phyloP scores from a whole-genome alignment of 164 flowering plant genomes.

The Aristolochia californica region DNA sequence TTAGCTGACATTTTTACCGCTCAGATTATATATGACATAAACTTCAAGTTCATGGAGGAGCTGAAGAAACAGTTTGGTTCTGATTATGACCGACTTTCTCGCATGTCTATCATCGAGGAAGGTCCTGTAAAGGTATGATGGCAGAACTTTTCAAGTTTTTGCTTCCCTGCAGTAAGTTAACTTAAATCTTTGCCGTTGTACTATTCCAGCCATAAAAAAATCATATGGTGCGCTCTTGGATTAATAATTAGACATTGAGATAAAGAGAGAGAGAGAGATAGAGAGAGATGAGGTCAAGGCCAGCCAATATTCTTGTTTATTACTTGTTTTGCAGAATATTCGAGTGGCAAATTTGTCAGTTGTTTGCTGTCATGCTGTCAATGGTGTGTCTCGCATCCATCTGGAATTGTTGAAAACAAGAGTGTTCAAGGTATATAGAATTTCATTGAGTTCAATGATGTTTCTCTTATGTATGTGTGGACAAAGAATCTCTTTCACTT shows the following conservation, averaged over 20 bases:
- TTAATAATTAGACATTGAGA: no score
- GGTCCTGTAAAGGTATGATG: slow-evolving; percentile 41
- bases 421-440: slow-evolving; percentile 36
- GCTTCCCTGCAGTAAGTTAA: no score
- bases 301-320: background rate
- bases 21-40: slow-evolving; percentile 54
- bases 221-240: no score
- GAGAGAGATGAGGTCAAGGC: no score
- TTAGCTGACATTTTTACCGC: background rate
- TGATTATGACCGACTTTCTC: slow-evolving; percentile 33
- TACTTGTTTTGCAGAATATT: slow-evolving; percentile 25
- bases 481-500: no score
- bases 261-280: no score
- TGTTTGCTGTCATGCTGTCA: slow-evolving; percentile 39
- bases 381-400: slow-evolving; percentile 49
- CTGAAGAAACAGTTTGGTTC: slow-evolving; percentile 36
- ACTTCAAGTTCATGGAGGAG: slow-evolving; percentile 44
- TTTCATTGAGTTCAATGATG: no score
- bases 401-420: slow-evolving; percentile 30
- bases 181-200: no score
- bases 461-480: no score
- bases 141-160: background rate
- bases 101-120: slow-evolving; percentile 61
- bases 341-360: slow-evolving; percentile 46
- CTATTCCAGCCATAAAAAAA: no score